Conservation (phyloP, 164 flowering plant species). For the Vitis amurensis region DNA sequence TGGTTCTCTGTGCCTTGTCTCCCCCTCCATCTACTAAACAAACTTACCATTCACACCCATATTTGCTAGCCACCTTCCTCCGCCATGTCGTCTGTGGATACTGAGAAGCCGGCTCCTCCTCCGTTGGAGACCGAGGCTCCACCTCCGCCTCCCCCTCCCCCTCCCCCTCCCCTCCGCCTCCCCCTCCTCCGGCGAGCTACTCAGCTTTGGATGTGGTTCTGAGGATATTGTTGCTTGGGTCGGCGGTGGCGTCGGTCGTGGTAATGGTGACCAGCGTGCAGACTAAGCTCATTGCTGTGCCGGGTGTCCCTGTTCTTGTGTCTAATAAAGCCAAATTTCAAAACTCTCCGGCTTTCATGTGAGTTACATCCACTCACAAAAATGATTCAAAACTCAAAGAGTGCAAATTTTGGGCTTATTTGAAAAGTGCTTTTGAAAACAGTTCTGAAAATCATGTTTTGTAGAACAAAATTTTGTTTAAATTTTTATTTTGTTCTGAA, state of each 20-base stretch:
- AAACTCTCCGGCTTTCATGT: slow-evolving; percentile 56
- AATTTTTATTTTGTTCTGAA: no score
- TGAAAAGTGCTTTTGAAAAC: neutral
- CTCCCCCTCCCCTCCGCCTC: neutral
- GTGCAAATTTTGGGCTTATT: no score
- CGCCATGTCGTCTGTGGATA: no score
- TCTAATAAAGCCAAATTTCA: slow-evolving; percentile 34
- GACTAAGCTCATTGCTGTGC: slow-evolving; percentile 15
- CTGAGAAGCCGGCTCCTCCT: neutral
- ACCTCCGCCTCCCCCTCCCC: neutral
- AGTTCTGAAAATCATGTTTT: neutral
- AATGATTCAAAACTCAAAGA: no score
- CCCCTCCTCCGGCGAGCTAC: neutral
- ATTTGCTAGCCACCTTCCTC: no score
- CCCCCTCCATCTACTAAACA: no score
- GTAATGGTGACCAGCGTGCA: slow-evolving; percentile 50
- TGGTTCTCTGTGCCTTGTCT: no score
- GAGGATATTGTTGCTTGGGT: slow-evolving; percentile 35
- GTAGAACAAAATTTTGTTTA: neutral
- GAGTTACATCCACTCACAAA: slow-evolving; percentile 8
- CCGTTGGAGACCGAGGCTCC: no score
- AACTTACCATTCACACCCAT: no score
- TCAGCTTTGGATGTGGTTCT: slow-evolving; percentile 25
- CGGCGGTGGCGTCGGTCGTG: slow-evolving; percentile 28
- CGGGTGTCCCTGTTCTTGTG: neutral